Evolutionary conservation across 2,329 filamentous ascomycete species (phyloP), one percentile per base, ranked within the genome.

Genomic region (Aureobasidium lini): DNA sequence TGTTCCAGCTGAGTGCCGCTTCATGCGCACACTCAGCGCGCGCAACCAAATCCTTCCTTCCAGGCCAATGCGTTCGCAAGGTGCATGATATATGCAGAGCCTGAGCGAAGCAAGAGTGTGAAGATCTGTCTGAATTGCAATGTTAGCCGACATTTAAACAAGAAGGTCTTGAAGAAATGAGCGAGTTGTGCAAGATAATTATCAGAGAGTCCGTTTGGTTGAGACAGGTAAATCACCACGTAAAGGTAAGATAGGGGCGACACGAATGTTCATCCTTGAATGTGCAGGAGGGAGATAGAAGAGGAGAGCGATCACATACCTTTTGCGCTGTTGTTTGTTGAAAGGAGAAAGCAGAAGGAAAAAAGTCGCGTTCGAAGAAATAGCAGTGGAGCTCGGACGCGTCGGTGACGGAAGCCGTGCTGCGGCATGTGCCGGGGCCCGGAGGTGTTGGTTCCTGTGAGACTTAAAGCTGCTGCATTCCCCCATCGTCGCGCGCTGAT

Each of bases 181-280:
- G 47, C 42, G 39, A 23, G 40, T 54, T 58, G 46, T 50, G 52
- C 52, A 56, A 56, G 40, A 54, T 58, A 57, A 63, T 65, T 63
- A 69, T 82, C 79, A 82, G 79, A 73, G 72, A 72, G 80, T 83
- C 79, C 79, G 78, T 83, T 83, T 83, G 81, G 81, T 66, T 77
- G 71, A 75, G 79, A 83, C 80, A 80, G 78, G 80, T 81, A 78
- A 77, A 76, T 83, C 81, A 82, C 79, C 81, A 83, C 70, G 66
- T 69, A 64, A 75, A 62, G 71, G 79, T 83, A 75, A 76, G 81
- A 83, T 83, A 83, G 81, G 81, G 81, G 81, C 81, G 81, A 84
- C 81, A 83, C 62, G 58, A 61, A 56, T 74, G 75, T 78, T 83
- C 81, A 83, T 84, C 81, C 49, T 61, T 60, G 49, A 59, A 50